Conservation (phyloP, 164 flowering plant genomes). For the Echeveria elegans region DNA sequence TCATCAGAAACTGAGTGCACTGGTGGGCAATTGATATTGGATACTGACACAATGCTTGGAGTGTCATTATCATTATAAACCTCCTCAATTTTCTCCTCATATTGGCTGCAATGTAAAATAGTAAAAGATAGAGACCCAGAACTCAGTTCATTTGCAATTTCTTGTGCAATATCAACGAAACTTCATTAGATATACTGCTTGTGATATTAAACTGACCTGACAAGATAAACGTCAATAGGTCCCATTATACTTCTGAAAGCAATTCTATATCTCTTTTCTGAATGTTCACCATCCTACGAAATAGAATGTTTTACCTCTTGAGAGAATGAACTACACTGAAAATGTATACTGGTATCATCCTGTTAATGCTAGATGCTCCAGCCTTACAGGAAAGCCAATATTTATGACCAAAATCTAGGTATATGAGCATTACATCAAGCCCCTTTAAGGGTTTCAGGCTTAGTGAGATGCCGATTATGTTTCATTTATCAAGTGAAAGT, state of each 20-base stretch:
- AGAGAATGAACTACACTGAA: neutral
- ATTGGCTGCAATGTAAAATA: slow-evolving; percentile 34
- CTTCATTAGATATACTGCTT: too few relatives aligned
- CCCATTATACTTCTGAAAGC: slow-evolving; percentile 96
- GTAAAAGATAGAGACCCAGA: neutral
- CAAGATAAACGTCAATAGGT: slow-evolving; percentile 91
- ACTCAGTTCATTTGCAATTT: neutral
- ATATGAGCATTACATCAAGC: neutral
- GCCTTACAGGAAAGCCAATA: neutral
- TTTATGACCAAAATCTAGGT: neutral
- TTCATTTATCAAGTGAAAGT: neutral
- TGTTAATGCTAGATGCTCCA: neutral
- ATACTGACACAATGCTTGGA: slow-evolving; percentile 25
- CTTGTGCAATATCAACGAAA: neutral
- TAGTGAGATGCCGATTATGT: too few relatives aligned
- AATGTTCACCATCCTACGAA: slow-evolving; percentile 73
- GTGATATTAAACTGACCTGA: slow-evolving; percentile 40
- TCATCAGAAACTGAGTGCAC: slow-evolving; percentile 14
- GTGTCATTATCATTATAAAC: slow-evolving; percentile 30
- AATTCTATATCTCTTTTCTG: slow-evolving; percentile 85
- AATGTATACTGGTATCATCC: neutral
- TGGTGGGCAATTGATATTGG: slow-evolving; percentile 21
- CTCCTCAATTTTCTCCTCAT: slow-evolving; percentile 78
- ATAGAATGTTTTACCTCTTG: neutral
- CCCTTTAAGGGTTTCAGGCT: neutral